Evolutionary conservation across 1,284 basidiomycete genomes (phyloP), one percentile per base, ranked within the genome.

Genomic region (Taiwanofungus camphoratus): DNA sequence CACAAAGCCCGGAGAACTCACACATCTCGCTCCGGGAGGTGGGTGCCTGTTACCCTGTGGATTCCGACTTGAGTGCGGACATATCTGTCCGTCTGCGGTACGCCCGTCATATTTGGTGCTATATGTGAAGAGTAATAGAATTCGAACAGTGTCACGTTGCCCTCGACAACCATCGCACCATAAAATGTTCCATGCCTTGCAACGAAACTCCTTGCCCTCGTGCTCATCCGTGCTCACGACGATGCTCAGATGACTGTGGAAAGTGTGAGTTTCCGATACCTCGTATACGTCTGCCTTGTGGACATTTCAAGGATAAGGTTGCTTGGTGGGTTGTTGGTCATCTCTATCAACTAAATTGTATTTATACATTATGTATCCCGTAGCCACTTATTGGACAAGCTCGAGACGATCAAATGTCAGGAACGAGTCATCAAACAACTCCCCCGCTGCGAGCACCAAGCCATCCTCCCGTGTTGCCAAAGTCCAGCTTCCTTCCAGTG

Each of bases 311-410:
- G 13, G 13, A 53, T 8, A 58, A 59, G 0, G 66, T 84, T 15
- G 60, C 65, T 23, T 87, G 84, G 84, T 83, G 56, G 43, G 74
- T 60, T 3, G 8, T 20, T 1, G 7, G n/a, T 19, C n/a, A 19
- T 27, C 18, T 2, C 29, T 19, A 13, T 21, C 8, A 27, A 13
- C 20, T 21, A 35, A 7, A 11, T 11, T 26, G 7, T 7, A 30
- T 41, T 89, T 20, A 83, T 85, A 0, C 57, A 89, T 9, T 87
- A 85, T 11, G 69, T 84, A 21, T 85, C 87, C 3, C 73, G 77
- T 15, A 87, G 85, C 48, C 60, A 70, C 50, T 52, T 67, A 30
- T 49, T 76, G 37, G 73, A 77, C 15, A 53, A 64, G 29, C 64
- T 81, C 3, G 61, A 64, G 0, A 54, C 58, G 0, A 66, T 82